Evolutionary conservation across 2,329 filamentous ascomycete genomes (phyloP).

Genomic region (Colletotrichum tamarilloi): DNA sequence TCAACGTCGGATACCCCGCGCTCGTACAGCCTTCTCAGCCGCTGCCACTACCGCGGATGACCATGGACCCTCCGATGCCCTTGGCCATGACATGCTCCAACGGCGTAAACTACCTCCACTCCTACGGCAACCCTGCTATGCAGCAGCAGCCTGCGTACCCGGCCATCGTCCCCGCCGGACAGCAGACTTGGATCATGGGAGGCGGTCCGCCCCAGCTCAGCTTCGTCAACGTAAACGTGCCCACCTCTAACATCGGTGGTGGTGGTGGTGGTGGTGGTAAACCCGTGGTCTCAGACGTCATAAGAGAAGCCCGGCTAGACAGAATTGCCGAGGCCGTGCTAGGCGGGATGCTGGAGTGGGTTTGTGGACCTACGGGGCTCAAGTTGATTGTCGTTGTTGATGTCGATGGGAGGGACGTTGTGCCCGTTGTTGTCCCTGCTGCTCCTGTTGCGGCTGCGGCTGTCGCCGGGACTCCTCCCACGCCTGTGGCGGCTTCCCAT

Average conservation of each 20-base stretch:
- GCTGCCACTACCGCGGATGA: background rate
- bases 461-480: background rate
- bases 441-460: background rate
- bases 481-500: background rate
- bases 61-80: background rate
- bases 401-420: background rate
- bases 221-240: background rate
- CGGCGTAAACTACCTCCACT: conserved; percentile 26
- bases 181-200: background rate
- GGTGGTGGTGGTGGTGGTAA: background rate
- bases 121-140: background rate
- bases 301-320: conserved; percentile 13
- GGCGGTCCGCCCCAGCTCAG: background rate
- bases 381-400: conserved; percentile 25
- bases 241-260: no score
- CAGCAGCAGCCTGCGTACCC: background rate
- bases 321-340: background rate
- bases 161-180: background rate
- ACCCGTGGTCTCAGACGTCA: conserved; percentile 16
- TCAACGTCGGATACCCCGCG: background rate
- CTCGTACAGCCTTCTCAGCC: background rate
- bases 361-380: conserved; percentile 5
- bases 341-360: conserved; percentile 16
- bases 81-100: conserved; percentile 16
- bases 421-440: background rate